Evolutionary conservation across 2,329 filamentous ascomycete species (phyloP).

Genomic region (Cladosporium colombiae): DNA sequence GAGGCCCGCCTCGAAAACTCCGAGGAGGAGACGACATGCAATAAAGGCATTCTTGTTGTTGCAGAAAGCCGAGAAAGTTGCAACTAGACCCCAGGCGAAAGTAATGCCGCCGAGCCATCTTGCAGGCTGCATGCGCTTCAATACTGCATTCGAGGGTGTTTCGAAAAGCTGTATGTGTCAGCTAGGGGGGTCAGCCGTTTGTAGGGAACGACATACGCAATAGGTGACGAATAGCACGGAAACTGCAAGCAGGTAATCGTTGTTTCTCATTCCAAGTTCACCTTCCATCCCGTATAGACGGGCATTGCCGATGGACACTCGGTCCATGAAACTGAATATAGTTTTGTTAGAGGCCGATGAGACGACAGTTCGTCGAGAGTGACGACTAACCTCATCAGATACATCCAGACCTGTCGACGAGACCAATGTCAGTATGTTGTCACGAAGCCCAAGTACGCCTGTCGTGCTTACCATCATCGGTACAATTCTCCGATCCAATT

Average conservation of each 20-base stretch:
- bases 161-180: constrained; percentile 65
- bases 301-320: constrained; percentile 45
- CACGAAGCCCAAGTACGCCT: background rate
- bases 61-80: constrained; percentile 52
- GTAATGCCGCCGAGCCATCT: constrained; percentile 37
- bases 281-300: constrained; percentile 45
- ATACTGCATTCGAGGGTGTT: constrained; percentile 48
- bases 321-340: constrained; percentile 48
- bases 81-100: constrained; percentile 40
- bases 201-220: constrained; percentile 52
- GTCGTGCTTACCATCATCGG: constrained; percentile 12
- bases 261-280: constrained; percentile 45
- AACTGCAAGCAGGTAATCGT: constrained; percentile 39
- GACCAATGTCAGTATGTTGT: background rate
- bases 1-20: constrained; percentile 31
- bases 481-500: constrained; percentile 13
- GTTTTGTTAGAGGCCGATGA: background rate
- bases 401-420: constrained; percentile 5
- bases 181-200: background rate
- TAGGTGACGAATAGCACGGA: constrained; percentile 27
- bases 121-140: constrained; percentile 51
- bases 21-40: constrained; percentile 38
- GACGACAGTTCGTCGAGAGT: background rate
- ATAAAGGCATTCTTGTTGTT: constrained; percentile 45
- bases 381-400: constrained; percentile 5